Percentiles rank a stretch among this genome's conserved stretches.
Evolutionary conservation across 192 early-diverging fungal species (phyloP).

Genomic region (Coemansia sp.): DNA sequence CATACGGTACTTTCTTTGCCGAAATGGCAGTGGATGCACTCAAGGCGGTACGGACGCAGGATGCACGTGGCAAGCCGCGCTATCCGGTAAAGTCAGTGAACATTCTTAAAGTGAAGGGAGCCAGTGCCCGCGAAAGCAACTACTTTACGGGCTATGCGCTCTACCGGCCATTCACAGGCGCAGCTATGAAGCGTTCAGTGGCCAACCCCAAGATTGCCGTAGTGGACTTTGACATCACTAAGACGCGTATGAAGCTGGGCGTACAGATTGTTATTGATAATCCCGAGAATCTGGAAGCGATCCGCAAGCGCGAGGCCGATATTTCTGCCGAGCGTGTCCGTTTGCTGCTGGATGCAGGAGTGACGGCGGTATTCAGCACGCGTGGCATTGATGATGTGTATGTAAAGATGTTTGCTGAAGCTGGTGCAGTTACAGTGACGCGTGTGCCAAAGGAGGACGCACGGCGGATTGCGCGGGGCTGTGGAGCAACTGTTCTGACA

Average conservation of each 20-base stretch:
- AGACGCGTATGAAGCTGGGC: constrained; percentile 95
- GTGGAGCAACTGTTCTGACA: constrained; percentile 90
- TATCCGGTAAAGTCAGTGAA: constrained; percentile 98
- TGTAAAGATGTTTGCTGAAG: constrained; percentile 97
- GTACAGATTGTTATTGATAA: constrained; percentile 98
- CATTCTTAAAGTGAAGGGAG: constrained; percentile 95
- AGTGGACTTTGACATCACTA: constrained; percentile 98
- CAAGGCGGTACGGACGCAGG: constrained; percentile 85
- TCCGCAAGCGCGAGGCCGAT: constrained; percentile 88
- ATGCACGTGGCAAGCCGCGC: constrained; percentile 78
- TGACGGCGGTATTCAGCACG: constrained; percentile 96
- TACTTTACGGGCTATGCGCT: constrained; percentile 94
- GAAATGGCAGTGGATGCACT: constrained; percentile 93
- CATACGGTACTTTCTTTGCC: constrained; percentile 96
- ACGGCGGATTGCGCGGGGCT: constrained; percentile 95
- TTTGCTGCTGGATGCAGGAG: constrained; percentile 92
- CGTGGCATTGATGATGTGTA: constrained; percentile 99
- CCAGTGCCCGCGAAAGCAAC: constrained; percentile 81
- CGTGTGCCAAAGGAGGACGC: constrained; percentile 96
- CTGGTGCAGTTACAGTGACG: constrained; percentile 95
- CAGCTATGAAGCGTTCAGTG: constrained; percentile 90
- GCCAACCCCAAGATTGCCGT: constrained; percentile 92
- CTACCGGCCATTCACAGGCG: constrained; percentile 95
- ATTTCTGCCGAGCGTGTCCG: constrained; percentile 95
- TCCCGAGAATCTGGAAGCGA: constrained; percentile 95